Percentiles rank a stretch among this genome's conserved stretches.
phyloP scores from a whole-genome alignment of 306 rosid species.

The Luffa acutangula region DNA sequence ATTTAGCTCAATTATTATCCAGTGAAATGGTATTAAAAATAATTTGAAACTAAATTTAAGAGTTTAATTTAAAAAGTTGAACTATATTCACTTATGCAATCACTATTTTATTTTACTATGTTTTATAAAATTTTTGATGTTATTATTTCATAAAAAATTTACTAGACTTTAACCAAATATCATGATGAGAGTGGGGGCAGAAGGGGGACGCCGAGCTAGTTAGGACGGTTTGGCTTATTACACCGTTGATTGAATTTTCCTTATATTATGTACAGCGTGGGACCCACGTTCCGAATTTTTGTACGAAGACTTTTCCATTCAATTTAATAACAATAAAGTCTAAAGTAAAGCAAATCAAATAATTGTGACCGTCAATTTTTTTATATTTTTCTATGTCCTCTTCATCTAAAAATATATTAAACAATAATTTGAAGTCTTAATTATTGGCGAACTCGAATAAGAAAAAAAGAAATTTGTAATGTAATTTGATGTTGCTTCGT shows the following conservation, averaged over 20 bases:
- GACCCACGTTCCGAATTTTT: neutral
- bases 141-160: too few species aligned
- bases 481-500: neutral
- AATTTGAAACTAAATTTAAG: too few species aligned
- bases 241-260: neutral
- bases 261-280: neutral
- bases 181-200: neutral
- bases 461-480: neutral
- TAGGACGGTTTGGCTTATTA: neutral
- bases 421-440: neutral
- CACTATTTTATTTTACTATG: too few species aligned
- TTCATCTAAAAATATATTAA: neutral
- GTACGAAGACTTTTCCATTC: neutral
- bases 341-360: neutral
- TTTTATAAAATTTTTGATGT: too few species aligned
- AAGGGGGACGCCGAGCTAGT: neutral
- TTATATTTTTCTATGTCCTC: neutral
- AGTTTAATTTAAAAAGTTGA: too few species aligned
- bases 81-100: too few species aligned
- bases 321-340: neutral
- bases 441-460: neutral
- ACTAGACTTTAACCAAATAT: neutral
- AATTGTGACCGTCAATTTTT: neutral
- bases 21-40: too few species aligned
- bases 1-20: too few species aligned